Evolutionary conservation across 2,329 filamentous ascomycete genomes (phyloP).

Genomic region (Colletotrichum paranaense): DNA sequence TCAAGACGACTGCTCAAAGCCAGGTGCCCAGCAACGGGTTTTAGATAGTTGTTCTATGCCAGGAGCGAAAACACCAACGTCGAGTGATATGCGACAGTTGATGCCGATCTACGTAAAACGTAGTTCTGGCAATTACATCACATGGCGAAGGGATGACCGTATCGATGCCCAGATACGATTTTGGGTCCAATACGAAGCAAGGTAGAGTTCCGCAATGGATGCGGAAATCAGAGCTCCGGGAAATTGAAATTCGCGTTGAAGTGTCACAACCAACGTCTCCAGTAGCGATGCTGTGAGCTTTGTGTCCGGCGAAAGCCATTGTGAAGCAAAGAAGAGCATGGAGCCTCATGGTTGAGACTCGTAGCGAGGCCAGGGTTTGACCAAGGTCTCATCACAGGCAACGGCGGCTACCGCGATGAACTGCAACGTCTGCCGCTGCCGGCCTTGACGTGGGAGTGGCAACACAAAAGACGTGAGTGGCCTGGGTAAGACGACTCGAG

Average conservation of each 20-base stretch:
- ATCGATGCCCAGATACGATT: neutral
- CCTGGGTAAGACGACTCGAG: too few species aligned
- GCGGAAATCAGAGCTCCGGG: too few species aligned
- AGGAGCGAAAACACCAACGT: conserved; percentile 36
- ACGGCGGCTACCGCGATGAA: neutral
- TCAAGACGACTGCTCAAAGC: conserved; percentile 38
- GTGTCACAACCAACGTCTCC: too few species aligned
- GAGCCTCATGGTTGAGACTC: neutral
- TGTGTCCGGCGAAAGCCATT: too few species aligned
- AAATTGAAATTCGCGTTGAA: too few species aligned
- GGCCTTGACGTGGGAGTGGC: neutral
- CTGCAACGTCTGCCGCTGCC: neutral
- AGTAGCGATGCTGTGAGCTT: too few species aligned
- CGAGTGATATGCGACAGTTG: conserved; percentile 19
- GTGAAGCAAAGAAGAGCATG: neutral
- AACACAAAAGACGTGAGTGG: neutral
- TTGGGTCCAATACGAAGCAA: too few species aligned
- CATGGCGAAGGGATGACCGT: neutral
- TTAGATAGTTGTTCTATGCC: conserved; percentile 31
- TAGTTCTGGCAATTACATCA: conserved; percentile 30
- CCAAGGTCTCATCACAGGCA: neutral
- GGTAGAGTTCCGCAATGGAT: too few species aligned
- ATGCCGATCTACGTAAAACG: conserved; percentile 34
- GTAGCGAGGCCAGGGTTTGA: neutral
- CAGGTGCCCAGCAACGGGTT: conserved; percentile 39